A percentile compares a stretch with the other conserved stretches of the same genome.
Evolutionary conservation across 331 rosid species (phyloP).

Genomic region (Telfairia occidentalis): DNA sequence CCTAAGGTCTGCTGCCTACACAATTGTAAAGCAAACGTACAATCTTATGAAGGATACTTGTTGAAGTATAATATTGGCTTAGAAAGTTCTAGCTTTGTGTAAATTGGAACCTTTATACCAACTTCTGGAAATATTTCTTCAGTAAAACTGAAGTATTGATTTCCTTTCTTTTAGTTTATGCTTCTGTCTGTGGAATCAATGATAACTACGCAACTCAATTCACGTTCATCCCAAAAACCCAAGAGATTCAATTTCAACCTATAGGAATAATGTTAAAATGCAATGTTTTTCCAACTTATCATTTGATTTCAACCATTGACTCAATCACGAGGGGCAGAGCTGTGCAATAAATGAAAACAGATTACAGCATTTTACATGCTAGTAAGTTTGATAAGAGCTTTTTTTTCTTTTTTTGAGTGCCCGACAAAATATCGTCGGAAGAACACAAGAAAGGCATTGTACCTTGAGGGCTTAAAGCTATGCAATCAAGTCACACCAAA

Average conservation of each 20-base stretch:
- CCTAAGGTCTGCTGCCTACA: not conserved
- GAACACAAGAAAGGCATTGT: not conserved
- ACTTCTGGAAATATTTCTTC: not conserved
- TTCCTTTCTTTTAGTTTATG: not conserved
- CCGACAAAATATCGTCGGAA: not conserved
- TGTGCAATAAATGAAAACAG: not conserved
- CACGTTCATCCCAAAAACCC: not conserved
- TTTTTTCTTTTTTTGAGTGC: not conserved
- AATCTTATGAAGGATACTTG: not conserved
- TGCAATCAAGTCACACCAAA: constrained; percentile 9
- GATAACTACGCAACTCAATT: not conserved
- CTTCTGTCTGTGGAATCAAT: not conserved
- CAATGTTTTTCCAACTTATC: not conserved
- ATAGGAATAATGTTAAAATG: not conserved
- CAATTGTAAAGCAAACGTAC: not conserved
- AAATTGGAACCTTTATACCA: not conserved
- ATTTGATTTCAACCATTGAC: not conserved
- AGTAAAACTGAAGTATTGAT: not conserved
- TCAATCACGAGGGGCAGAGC: not conserved
- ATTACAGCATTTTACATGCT: not conserved
- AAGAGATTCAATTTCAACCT: not conserved
- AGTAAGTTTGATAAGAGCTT: not conserved
- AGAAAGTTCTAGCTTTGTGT: not conserved
- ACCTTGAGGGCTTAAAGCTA: constrained; percentile 7
- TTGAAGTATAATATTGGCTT: not conserved